These are phyloP conservation scores for Aspergillus thermomutatus DNA, from an alignment of 2,329 filamentous ascomycete species.

Conservation along the genomic window DNA sequence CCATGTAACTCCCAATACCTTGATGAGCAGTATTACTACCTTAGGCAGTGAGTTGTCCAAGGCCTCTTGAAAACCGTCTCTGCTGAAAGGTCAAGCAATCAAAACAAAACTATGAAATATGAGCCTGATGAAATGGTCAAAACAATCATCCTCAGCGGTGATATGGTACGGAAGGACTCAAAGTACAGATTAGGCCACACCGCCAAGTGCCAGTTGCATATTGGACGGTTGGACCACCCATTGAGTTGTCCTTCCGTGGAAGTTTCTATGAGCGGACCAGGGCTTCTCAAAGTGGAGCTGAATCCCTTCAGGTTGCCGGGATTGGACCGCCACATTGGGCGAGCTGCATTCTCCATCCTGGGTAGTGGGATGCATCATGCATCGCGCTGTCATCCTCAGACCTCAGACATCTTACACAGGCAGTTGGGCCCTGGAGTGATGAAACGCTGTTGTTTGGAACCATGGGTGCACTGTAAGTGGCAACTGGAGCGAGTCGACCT, in stretches of 20 bases:
- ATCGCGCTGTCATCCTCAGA: not conserved
- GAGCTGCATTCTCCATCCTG: constrained; percentile 14
- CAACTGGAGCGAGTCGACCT: constrained; percentile 8
- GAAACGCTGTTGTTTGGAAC: not conserved
- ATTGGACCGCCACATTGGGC: constrained; percentile 26
- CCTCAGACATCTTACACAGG: not conserved
- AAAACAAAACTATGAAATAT: not conserved
- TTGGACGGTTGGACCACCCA: not conserved
- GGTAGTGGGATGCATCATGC: not conserved
- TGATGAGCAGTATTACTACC: not conserved
- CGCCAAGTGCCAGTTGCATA: not conserved
- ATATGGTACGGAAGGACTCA: not conserved
- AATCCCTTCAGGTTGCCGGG: constrained; percentile 10
- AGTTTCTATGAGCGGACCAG: constrained; percentile 26
- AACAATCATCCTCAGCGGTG: not conserved
- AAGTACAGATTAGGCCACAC: not conserved
- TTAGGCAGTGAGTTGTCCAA: not conserved
- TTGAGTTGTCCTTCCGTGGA: constrained; percentile 13
- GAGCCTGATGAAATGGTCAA: not conserved
- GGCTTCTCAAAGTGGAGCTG: constrained; percentile 15
- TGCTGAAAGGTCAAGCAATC: not conserved
- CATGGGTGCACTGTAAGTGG: constrained; percentile 8
- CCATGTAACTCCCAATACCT: not conserved
- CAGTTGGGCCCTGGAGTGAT: not conserved
- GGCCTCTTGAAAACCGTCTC: not conserved